Evolutionary conservation across 805 yeast species (phyloP).

Genomic region (Suhomyces vadensis): DNA sequence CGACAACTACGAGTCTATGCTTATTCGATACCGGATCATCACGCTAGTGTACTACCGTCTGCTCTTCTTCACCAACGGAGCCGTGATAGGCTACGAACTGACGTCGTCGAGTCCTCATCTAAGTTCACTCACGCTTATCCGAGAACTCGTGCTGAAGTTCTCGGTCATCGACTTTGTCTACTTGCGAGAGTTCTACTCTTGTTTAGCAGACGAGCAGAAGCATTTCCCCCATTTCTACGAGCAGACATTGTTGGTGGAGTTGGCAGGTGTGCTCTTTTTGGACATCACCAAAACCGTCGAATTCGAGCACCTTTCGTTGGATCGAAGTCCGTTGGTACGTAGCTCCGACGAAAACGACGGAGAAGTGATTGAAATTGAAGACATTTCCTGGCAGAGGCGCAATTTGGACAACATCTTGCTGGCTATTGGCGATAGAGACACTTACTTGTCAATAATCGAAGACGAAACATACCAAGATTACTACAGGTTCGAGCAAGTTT

Average conservation of each 20-base stretch:
- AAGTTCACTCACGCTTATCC: slow-evolving; percentile 7
- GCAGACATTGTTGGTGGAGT: slow-evolving; percentile 10
- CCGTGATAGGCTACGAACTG: slow-evolving; percentile 5
- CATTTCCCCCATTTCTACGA: slow-evolving; percentile 10
- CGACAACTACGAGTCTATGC: slow-evolving; percentile 32
- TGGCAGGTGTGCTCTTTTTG: slow-evolving; percentile 13
- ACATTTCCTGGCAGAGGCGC: slow-evolving; percentile 9
- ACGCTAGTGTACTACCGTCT: slow-evolving; percentile 21
- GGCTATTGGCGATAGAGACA: slow-evolving; percentile 13
- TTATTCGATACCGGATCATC: slow-evolving; percentile 23
- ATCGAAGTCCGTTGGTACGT: not conserved
- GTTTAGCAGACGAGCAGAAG: not conserved
- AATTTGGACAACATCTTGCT: slow-evolving; percentile 11
- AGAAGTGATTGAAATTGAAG: not conserved
- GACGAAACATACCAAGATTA: slow-evolving; percentile 21
- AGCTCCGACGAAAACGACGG: not conserved
- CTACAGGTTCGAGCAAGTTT: slow-evolving; percentile 21
- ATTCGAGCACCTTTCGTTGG: slow-evolving; percentile 3
- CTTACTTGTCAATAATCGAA: slow-evolving; percentile 18
- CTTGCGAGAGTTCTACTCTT: slow-evolving; percentile 15
- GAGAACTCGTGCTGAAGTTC: slow-evolving; percentile 15
- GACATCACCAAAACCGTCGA: slow-evolving; percentile 16
- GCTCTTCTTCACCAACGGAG: slow-evolving; percentile 14
- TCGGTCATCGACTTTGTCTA: slow-evolving; percentile 11
- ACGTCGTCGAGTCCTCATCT: not conserved